Conservation (phyloP, 2,329 filamentous ascomycete species). For the Fusarium zealandicum region DNA sequence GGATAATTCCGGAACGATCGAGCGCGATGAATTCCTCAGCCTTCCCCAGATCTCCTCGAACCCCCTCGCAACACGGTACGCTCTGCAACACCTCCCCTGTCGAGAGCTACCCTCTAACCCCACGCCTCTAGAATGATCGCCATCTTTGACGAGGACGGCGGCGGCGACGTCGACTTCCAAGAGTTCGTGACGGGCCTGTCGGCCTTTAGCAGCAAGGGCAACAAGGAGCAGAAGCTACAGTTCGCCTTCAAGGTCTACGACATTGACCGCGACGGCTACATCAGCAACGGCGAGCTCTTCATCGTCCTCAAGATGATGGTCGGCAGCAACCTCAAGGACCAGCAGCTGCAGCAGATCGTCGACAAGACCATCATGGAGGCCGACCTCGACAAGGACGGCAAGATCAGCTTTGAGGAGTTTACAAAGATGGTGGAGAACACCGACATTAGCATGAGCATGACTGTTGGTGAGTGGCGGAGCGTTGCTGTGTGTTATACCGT, state of each 20-base stretch:
- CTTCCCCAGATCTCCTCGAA: slow-evolving; percentile 98
- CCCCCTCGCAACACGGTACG: slow-evolving; percentile 89
- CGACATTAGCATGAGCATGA: slow-evolving; percentile 78
- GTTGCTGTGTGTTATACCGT: too few species aligned
- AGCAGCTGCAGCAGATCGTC: slow-evolving; percentile 98
- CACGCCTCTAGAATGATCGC: slow-evolving; percentile 83
- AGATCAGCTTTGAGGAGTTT: slow-evolving; percentile 99
- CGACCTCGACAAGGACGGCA: slow-evolving; percentile 92
- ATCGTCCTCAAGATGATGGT: slow-evolving; percentile 99
- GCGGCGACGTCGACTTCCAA: slow-evolving; percentile 97
- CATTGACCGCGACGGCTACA: slow-evolving; percentile 97
- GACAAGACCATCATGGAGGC: slow-evolving; percentile 99
- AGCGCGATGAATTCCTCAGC: slow-evolving; percentile 97
- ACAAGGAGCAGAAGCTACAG: slow-evolving; percentile 97
- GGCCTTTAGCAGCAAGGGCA: slow-evolving; percentile 96
- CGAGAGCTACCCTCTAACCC: slow-evolving; percentile 13
- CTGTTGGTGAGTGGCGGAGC: slow-evolving; percentile 62
- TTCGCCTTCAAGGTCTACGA: slow-evolving; percentile 99
- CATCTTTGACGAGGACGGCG: slow-evolving; percentile 98
- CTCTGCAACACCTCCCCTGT: background rate
- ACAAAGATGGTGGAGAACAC: slow-evolving; percentile 99
- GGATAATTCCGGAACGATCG: slow-evolving; percentile 98
- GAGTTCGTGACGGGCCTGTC: slow-evolving; percentile 96
- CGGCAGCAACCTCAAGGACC: slow-evolving; percentile 97
- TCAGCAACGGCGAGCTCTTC: slow-evolving; percentile 98